Evolutionary conservation across 441 rosid species (phyloP), one percentile per base, ranked within the genome.

Genomic region (Populus hybrid): DNA sequence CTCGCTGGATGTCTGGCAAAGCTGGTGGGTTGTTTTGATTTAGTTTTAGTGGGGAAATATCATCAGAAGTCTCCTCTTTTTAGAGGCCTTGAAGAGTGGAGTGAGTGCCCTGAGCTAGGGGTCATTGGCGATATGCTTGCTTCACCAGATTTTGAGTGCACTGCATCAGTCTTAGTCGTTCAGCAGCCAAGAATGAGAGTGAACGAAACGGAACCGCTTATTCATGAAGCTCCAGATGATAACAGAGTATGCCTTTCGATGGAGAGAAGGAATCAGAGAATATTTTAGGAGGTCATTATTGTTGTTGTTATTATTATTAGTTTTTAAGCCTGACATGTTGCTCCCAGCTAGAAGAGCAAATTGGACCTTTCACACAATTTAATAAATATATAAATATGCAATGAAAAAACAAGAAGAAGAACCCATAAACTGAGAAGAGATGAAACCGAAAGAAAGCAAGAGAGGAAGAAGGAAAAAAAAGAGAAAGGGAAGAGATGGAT

Each of bases 131-230:
- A 89, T 64, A 75, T 90, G 75, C 76, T 93, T 69, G 82, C 89
- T 20, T 78, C 84, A 29, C 72, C 88, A 12, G 92, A 86, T 63
- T 78, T 91, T 75, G 70, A 88, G 24, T 83, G 85, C 0, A 59
- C 76, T n/a, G 92, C 97, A 0, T 92, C 98, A 12, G 91, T 91
- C 16, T 70, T 92, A 80, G 90, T 92, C 42, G 71, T 92, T 74
- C 97, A 89, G 69, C 92, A 90, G 50, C 90, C 89, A 45, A 73
- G 81, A 38, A 18, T 68, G 18, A 72, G 82, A 74, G 70, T 66
- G 1, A 26, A 8, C n/a, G 68, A 56, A 66, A 67, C 59, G 26
- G 76, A 77, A 14, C 4, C 45, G 14, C 6, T 33, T 0, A 23
- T 59, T 42, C 71, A 36, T 38, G 72, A 74, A 23, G 26, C 74